Evolutionary conservation across 1,284 basidiomycete species (phyloP).

Genomic region (Golubevia sp.): DNA sequence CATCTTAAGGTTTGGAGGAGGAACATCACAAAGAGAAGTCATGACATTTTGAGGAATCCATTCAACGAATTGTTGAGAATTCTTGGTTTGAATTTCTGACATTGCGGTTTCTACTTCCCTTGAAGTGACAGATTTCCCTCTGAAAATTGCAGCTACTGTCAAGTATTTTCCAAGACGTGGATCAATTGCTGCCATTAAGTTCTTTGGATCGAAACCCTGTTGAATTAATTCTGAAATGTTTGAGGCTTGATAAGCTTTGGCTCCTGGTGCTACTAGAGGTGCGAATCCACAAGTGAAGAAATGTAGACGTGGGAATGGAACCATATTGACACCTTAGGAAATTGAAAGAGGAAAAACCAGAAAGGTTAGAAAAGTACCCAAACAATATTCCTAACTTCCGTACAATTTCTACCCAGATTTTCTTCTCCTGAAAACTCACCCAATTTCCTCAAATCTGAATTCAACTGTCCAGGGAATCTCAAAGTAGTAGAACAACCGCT

Average conservation of each 20-base stretch:
- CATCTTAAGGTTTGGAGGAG: slow-evolving; percentile 57
- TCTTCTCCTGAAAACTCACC: neutral
- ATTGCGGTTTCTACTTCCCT: slow-evolving; percentile 60
- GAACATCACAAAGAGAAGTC: slow-evolving; percentile 58
- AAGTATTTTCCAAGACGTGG: slow-evolving; percentile 56
- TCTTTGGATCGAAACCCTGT: slow-evolving; percentile 59
- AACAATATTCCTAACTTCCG: no score
- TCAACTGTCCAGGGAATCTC: neutral
- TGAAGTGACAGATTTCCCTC: slow-evolving; percentile 47
- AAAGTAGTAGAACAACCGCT: slow-evolving; percentile 14
- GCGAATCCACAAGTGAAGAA: slow-evolving; percentile 62
- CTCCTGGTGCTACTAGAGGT: slow-evolving; percentile 58
- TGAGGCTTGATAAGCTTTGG: slow-evolving; percentile 63
- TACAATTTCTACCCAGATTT: neutral
- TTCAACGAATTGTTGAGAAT: slow-evolving; percentile 58
- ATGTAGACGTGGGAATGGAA: slow-evolving; percentile 62
- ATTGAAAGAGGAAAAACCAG: neutral
- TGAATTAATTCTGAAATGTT: slow-evolving; percentile 58
- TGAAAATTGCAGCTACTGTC: slow-evolving; percentile 60
- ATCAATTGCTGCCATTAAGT: slow-evolving; percentile 62
- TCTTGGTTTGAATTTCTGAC: slow-evolving; percentile 57
- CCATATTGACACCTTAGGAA: slow-evolving; percentile 16
- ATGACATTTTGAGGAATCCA: slow-evolving; percentile 62
- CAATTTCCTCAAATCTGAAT: slow-evolving; percentile 12
- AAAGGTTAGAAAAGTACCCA: neutral